Percentiles rank a stretch among this genome's conserved stretches.
These are phyloP conservation scores for Fusarium falciforme DNA, from an alignment of 2,329 filamentous ascomycete genomes.

Conservation along the genomic window DNA sequence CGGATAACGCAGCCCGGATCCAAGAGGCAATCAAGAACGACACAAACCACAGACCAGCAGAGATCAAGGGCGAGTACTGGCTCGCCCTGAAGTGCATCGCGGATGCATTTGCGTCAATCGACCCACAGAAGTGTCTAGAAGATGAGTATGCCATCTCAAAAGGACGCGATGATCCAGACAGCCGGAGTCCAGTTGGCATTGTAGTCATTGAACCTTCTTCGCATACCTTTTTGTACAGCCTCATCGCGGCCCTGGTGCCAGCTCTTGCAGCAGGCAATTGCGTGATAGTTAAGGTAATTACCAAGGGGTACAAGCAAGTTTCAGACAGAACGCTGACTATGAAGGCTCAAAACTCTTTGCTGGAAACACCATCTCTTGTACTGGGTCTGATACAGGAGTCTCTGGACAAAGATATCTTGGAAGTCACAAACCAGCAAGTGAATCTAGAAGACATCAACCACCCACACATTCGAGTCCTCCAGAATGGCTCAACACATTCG, in stretches of 20 bases:
- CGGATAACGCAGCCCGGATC: conserved; percentile 19
- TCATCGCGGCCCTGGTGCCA: conserved; percentile 26
- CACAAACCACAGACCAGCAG: conserved; percentile 22
- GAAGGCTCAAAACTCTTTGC: conserved; percentile 6
- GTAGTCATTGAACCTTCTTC: conserved; percentile 31
- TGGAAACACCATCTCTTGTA: conserved; percentile 12
- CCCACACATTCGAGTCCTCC: conserved; percentile 13
- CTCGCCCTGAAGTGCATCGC: conserved; percentile 33
- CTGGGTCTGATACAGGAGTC: conserved; percentile 8
- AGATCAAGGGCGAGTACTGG: conserved; percentile 38
- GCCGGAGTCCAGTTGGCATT: conserved; percentile 26
- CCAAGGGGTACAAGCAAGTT: not conserved
- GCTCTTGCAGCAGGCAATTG: conserved; percentile 33
- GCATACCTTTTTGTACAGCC: conserved; percentile 34
- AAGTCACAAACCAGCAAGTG: not conserved
- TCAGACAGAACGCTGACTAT: accelerated
- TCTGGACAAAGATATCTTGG: conserved; percentile 19
- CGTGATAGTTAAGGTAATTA: conserved; percentile 25
- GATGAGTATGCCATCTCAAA: conserved; percentile 28
- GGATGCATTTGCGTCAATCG: conserved; percentile 21
- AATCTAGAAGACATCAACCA: conserved; percentile 2
- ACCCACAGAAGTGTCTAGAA: conserved; percentile 19
- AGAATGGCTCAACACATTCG: conserved; percentile 9
- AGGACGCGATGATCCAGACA: conserved; percentile 17
- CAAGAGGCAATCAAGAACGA: conserved; percentile 36